phyloP scores from a whole-genome alignment of 2,329 filamentous ascomycete species.

The Pseudogymnoascus sp. region DNA sequence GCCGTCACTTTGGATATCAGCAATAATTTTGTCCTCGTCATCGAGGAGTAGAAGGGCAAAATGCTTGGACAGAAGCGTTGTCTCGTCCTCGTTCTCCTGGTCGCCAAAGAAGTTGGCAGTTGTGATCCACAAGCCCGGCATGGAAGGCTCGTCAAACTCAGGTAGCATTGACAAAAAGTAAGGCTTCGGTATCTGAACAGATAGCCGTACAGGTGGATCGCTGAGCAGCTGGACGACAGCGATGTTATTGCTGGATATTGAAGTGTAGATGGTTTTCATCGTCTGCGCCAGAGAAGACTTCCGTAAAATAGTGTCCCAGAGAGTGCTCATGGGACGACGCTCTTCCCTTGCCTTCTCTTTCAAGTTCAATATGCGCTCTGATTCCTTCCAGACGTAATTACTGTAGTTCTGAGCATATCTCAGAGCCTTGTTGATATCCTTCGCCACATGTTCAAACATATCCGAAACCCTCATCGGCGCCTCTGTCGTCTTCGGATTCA shows the following conservation, averaged over 20 bases:
- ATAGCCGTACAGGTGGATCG: constrained; percentile 50
- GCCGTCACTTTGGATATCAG: constrained; percentile 68
- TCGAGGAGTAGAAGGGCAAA: constrained; percentile 80
- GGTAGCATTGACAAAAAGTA: constrained; percentile 68
- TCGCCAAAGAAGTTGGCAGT: constrained; percentile 70
- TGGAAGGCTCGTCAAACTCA: constrained; percentile 56
- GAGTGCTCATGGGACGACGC: constrained; percentile 42
- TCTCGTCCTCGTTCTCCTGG: constrained; percentile 59
- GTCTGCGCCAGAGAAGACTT: constrained; percentile 73
- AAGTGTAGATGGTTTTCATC: constrained; percentile 72
- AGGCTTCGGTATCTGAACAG: constrained; percentile 55
- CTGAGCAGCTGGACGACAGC: constrained; percentile 68
- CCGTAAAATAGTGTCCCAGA: constrained; percentile 64
- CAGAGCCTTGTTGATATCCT: constrained; percentile 84
- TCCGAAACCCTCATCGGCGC: constrained; percentile 62
- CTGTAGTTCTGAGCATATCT: constrained; percentile 87
- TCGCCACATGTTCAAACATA: constrained; percentile 81
- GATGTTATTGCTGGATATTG: constrained; percentile 76
- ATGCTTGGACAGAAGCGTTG: constrained; percentile 68
- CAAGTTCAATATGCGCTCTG: constrained; percentile 68
- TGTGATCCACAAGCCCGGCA: constrained; percentile 75
- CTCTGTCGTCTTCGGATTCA: constrained; percentile 72
- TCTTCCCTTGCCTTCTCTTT: constrained; percentile 76
- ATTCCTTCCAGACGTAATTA: constrained; percentile 87
- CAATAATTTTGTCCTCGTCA: constrained; percentile 64